These are phyloP conservation scores for Macrocybe gigantea DNA, from an alignment of 768 basidiomycete species.

Conservation along the genomic window DNA sequence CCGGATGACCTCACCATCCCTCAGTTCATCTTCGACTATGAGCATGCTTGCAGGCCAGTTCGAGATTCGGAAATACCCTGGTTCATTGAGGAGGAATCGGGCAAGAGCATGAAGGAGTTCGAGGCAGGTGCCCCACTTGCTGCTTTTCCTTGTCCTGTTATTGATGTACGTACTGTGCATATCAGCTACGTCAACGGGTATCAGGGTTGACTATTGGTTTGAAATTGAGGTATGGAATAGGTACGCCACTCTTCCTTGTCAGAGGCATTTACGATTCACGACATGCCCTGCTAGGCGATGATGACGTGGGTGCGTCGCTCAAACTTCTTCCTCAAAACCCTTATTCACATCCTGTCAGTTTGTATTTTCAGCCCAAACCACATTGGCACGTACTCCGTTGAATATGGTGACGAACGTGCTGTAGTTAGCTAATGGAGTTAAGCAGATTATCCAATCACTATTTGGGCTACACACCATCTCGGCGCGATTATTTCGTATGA, in stretches of 20 bases:
- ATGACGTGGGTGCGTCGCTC: constrained; percentile 45
- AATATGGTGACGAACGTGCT: neutral
- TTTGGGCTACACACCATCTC: constrained; percentile 52
- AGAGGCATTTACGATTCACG: neutral
- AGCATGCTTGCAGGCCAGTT: constrained; percentile 33
- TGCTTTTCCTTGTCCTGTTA: neutral
- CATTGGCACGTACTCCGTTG: constrained; percentile 38
- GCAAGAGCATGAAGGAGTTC: constrained; percentile 27
- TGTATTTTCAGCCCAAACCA: constrained; percentile 55
- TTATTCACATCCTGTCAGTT: constrained; percentile 40
- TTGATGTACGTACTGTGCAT: neutral
- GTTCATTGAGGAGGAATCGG: constrained; percentile 47
- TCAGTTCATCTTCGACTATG: constrained; percentile 46
- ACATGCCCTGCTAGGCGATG: constrained; percentile 27
- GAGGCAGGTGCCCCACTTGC: constrained; percentile 25
- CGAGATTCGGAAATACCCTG: constrained; percentile 29
- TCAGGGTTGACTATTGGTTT: constrained; percentile 43
- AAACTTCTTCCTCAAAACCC: neutral
- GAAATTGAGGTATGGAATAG: constrained; percentile 32
- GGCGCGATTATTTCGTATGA: constrained; percentile 55
- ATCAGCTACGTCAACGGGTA: constrained; percentile 40
- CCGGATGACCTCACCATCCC: constrained; percentile 47
- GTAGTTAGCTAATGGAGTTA: neutral
- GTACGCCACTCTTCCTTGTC: constrained; percentile 20
- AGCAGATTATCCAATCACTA: constrained; percentile 48